Percentiles rank a stretch among this genome's conserved stretches.
Conservation (phyloP, 805 yeast genomes). For the Candida nitratophila region DNA sequence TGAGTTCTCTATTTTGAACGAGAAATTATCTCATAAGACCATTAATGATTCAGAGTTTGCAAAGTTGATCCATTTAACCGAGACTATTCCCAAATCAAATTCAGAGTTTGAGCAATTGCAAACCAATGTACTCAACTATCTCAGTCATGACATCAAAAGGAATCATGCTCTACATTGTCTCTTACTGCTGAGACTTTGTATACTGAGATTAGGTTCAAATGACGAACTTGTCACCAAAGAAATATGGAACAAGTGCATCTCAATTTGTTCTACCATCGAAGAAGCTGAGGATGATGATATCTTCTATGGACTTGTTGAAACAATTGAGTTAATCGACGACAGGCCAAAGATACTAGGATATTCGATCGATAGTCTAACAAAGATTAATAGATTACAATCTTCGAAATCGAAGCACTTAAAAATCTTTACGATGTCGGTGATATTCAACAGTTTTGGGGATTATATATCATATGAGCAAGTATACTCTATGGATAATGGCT, state of each 20-base stretch:
- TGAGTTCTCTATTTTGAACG: not conserved
- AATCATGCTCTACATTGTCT: not conserved
- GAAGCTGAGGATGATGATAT: constrained; percentile 1
- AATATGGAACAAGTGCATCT: not conserved
- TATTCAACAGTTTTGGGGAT: not conserved
- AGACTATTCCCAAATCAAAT: not conserved
- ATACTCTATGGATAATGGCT: constrained; percentile 25
- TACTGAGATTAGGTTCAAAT: not conserved
- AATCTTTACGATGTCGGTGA: not conserved
- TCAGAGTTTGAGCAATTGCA: not conserved
- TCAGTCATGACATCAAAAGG: not conserved
- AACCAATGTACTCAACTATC: not conserved
- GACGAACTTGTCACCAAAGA: not conserved
- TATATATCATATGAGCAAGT: constrained; percentile 12
- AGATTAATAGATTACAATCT: not conserved
- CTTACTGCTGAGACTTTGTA: not conserved
- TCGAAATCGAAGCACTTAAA: not conserved
- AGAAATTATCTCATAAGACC: not conserved
- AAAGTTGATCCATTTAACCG: not conserved
- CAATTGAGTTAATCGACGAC: constrained; percentile 28
- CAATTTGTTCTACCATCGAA: not conserved
- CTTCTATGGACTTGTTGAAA: constrained; percentile 25
- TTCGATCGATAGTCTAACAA: constrained; percentile 9
- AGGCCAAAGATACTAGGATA: constrained; percentile 35
- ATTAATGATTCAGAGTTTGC: not conserved